A percentile compares a stretch with the other conserved stretches of the same genome.
Evolutionary conservation across 208 protist species (phyloP).

Genomic region (Balamuthia mandrillaris): DNA sequence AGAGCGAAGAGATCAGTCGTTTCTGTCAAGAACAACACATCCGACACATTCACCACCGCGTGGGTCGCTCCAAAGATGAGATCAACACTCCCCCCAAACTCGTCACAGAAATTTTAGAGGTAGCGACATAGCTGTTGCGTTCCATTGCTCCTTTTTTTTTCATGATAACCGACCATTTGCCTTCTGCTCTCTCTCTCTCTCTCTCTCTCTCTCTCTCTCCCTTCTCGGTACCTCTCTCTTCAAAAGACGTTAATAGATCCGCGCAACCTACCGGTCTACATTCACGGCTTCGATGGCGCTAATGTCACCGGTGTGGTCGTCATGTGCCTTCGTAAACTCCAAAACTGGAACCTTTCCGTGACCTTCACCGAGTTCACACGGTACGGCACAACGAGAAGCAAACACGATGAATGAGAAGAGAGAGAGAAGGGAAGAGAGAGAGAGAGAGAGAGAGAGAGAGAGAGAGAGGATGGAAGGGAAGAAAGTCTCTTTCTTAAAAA

Average conservation of each 20-base stretch:
- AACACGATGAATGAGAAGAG: too few relatives aligned
- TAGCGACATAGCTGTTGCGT: too few relatives aligned
- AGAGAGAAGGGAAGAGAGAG: too few relatives aligned
- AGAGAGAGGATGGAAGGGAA: too few relatives aligned
- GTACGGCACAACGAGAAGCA: neutral
- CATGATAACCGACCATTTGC: neutral
- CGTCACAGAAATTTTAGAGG: too few relatives aligned
- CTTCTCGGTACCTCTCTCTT: neutral
- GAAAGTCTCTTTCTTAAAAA: too few relatives aligned
- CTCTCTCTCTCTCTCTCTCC: neutral
- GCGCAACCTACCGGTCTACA: slow-evolving; percentile 4
- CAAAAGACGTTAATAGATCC: neutral
- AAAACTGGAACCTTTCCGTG: slow-evolving; percentile 13
- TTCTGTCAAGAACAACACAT: neutral
- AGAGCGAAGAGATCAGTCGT: neutral
- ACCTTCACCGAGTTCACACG: neutral
- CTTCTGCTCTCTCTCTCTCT: neutral
- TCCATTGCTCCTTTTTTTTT: neutral
- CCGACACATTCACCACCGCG: too few relatives aligned
- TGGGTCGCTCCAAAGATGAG: too few relatives aligned
- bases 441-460: too few relatives aligned
- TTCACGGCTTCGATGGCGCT: slow-evolving; percentile 3
- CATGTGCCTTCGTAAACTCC: slow-evolving; percentile 25
- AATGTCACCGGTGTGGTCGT: slow-evolving; percentile 21
- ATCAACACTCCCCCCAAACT: too few relatives aligned